phyloP scores from a whole-genome alignment of 2,329 filamentous ascomycete species.

The Pezicula carpinea region DNA sequence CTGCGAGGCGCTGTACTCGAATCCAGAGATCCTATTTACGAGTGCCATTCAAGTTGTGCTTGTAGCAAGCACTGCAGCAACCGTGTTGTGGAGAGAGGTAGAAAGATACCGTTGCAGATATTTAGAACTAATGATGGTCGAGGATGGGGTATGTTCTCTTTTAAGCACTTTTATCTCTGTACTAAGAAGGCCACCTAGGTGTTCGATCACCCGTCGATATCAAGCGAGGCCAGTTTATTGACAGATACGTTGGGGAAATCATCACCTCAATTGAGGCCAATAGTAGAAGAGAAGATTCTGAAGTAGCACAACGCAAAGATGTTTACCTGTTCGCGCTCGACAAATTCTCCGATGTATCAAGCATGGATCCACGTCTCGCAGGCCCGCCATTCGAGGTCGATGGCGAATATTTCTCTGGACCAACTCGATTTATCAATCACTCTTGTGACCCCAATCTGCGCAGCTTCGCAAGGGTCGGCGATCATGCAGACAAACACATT shows the following conservation, averaged over 20 bases:
- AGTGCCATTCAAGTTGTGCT: slow-evolving; percentile 69
- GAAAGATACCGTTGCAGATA: slow-evolving; percentile 67
- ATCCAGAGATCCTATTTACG: slow-evolving; percentile 65
- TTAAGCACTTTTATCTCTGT: neutral
- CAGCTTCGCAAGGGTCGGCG: slow-evolving; percentile 75
- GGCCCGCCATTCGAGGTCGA: slow-evolving; percentile 56
- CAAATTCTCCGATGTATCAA: slow-evolving; percentile 63
- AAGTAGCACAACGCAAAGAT: slow-evolving; percentile 59
- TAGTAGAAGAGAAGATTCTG: slow-evolving; percentile 52
- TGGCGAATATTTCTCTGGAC: slow-evolving; percentile 73
- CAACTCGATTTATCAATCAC: slow-evolving; percentile 80
- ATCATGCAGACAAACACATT: slow-evolving; percentile 67
- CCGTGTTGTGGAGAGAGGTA: slow-evolving; percentile 69
- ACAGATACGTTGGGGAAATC: slow-evolving; percentile 71
- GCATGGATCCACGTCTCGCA: slow-evolving; percentile 50
- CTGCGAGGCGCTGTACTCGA: slow-evolving; percentile 47
- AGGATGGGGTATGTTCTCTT: slow-evolving; percentile 62
- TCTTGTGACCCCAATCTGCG: slow-evolving; percentile 74
- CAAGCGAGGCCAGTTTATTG: slow-evolving; percentile 71
- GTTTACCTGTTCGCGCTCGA: slow-evolving; percentile 79
- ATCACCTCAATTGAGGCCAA: slow-evolving; percentile 62
- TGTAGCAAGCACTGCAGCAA: slow-evolving; percentile 66
- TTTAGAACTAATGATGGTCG: slow-evolving; percentile 65
- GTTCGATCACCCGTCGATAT: slow-evolving; percentile 62
- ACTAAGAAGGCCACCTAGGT: slow-evolving; percentile 37